phyloP scores from a whole-genome alignment of 176 grass and related monocot genomes.

The Ampelocalamus luodianensis region DNA sequence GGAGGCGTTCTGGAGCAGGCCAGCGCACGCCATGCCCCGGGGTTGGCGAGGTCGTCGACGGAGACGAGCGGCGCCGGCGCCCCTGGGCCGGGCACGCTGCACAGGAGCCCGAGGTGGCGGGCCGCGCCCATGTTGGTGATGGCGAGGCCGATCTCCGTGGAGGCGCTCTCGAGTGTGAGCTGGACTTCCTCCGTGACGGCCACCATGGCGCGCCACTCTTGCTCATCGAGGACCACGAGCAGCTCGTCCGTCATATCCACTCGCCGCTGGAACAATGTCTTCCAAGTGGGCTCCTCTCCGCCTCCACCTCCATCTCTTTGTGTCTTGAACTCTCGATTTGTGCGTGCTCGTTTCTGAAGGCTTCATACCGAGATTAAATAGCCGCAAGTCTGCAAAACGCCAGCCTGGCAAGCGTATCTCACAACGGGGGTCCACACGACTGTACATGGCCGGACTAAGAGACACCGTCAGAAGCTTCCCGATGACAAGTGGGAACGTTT shows the following conservation, averaged over 20 bases:
- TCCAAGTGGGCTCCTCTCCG: constrained; percentile 16
- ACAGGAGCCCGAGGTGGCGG: constrained; percentile 14
- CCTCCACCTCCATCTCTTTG: not conserved
- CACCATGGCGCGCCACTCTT: not conserved
- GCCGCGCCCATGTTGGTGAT: constrained; percentile 38
- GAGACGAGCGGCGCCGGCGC: too few species aligned
- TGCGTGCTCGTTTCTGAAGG: not conserved
- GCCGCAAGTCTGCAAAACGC: not conserved
- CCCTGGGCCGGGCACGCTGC: too few species aligned
- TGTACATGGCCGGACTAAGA: too few species aligned
- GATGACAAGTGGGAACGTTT: not conserved
- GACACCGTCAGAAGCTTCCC: too few species aligned
- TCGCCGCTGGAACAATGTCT: constrained; percentile 19
- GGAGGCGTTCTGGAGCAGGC: not conserved
- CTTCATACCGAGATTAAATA: not conserved
- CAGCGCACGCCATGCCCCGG: too few species aligned
- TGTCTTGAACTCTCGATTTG: not conserved
- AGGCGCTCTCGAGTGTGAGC: constrained; percentile 5
- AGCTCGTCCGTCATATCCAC: constrained; percentile 16
- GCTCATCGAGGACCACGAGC: not conserved
- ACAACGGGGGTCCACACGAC: not conserved
- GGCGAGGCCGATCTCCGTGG: constrained; percentile 35
- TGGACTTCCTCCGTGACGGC: not conserved
- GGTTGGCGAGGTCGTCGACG: too few species aligned
- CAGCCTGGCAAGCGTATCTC: not conserved